Percentiles rank a stretch among this genome's conserved stretches.
These are phyloP conservation scores for Podaxis rugospora DNA, from an alignment of 768 basidiomycete genomes.

Conservation along the genomic window DNA sequence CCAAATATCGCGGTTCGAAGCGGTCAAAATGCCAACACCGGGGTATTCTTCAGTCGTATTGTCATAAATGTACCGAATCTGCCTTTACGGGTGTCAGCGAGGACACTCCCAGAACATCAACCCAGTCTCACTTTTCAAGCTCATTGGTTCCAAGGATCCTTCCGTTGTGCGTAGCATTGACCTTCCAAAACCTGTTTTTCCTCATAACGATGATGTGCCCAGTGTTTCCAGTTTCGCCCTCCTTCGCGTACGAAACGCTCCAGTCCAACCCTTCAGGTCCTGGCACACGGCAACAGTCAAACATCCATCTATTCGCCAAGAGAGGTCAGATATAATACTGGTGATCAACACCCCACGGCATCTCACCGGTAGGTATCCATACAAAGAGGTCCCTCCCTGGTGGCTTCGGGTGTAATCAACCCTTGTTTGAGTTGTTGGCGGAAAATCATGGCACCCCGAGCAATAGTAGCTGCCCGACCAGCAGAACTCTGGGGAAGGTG, in stretches of 20 bases:
- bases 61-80: constrained; percentile 69
- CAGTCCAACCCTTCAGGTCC: constrained; percentile 73
- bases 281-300: constrained; percentile 83
- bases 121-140: constrained; percentile 49
- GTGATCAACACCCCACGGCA: background rate
- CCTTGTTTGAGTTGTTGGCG: constrained; percentile 67
- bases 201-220: constrained; percentile 86
- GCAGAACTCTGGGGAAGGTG: constrained; percentile 55
- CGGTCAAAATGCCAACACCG: constrained; percentile 72
- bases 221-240: constrained; percentile 50
- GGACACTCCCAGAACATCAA: background rate
- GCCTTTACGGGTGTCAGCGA: constrained; percentile 37
- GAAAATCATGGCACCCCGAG: constrained; percentile 71
- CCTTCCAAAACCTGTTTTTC: constrained; percentile 80
- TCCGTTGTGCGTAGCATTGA: constrained; percentile 55
- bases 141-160: constrained; percentile 60
- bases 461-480: constrained; percentile 67
- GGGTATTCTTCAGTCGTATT: constrained; percentile 60
- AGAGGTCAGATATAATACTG: constrained; percentile 1
- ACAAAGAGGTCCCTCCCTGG: constrained; percentile 68
- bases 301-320: constrained; percentile 69
- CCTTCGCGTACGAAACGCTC: constrained; percentile 62
- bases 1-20: constrained; percentile 84
- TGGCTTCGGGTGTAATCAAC: constrained; percentile 55
- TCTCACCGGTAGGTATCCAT: constrained; percentile 83